phyloP scores from a whole-genome alignment of 1,284 basidiomycete genomes.

The Apiotrichum montevideense region DNA sequence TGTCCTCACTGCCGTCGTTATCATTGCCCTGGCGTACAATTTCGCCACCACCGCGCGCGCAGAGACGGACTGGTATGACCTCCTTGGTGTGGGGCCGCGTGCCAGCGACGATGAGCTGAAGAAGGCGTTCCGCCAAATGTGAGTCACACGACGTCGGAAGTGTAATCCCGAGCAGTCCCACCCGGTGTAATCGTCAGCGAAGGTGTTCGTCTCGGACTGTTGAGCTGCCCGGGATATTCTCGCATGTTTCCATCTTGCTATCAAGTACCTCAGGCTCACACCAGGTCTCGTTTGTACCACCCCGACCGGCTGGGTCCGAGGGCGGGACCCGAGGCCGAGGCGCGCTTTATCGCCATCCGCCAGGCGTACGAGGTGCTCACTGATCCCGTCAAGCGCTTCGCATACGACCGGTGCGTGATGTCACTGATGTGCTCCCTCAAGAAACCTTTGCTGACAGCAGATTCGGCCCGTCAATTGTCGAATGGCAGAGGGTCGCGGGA shows the following conservation, averaged over 20 bases:
- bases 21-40: constrained; percentile 64
- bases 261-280: background rate
- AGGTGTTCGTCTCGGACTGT: no score
- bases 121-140: constrained; percentile 63
- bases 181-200: no score
- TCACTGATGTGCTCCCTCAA: no score
- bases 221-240: no score
- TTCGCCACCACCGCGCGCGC: constrained; percentile 51
- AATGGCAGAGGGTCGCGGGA: constrained; percentile 3
- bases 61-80: constrained; percentile 61
- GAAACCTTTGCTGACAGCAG: constrained; percentile 2
- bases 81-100: constrained; percentile 58
- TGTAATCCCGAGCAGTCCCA: no score
- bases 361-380: constrained; percentile 73
- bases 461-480: constrained; percentile 8
- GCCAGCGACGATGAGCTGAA: constrained; percentile 64
- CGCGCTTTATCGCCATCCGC: constrained; percentile 61
- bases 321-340: constrained; percentile 53
- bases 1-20: constrained; percentile 47
- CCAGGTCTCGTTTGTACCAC: constrained; percentile 60
- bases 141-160: constrained; percentile 2
- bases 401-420: constrained; percentile 65
- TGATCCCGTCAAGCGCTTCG: constrained; percentile 71
- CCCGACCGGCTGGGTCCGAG: constrained; percentile 64
- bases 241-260: background rate